Conservation (phyloP, 2,329 filamentous ascomycete species). For the Biscogniauxia mediterranea region DNA sequence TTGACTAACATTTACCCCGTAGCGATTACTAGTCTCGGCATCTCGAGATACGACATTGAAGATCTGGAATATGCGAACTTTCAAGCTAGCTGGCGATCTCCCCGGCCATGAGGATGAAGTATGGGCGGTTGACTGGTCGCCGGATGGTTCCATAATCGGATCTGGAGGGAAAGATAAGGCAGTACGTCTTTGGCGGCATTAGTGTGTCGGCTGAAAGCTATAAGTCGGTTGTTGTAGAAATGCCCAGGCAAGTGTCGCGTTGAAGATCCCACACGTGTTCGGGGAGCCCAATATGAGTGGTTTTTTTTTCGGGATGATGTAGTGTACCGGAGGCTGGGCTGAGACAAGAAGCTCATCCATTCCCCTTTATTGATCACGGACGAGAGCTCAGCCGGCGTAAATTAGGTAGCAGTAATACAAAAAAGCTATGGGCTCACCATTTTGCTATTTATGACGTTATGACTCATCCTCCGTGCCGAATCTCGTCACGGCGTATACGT, state of each 20-base stretch:
- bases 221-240: background rate
- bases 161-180: slow-evolving; percentile 93
- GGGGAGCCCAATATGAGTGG: background rate
- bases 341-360: background rate
- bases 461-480: background rate
- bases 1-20: slow-evolving; percentile 15
- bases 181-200: slow-evolving; percentile 65
- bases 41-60: slow-evolving; percentile 90
- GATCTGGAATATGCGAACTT: slow-evolving; percentile 86
- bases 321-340: background rate
- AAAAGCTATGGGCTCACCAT: background rate
- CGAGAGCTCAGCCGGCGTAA: background rate
- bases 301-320: background rate
- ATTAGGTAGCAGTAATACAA: background rate
- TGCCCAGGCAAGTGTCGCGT: slow-evolving; percentile 1
- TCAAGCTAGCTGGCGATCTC: slow-evolving; percentile 57
- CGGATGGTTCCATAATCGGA: slow-evolving; percentile 82
- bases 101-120: slow-evolving; percentile 26
- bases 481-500: background rate
- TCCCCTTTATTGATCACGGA: no score
- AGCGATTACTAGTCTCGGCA: slow-evolving; percentile 71
- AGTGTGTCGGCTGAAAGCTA: slow-evolving; percentile 16
- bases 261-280: background rate
- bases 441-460: background rate
- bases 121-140: slow-evolving; percentile 78